Percentiles rank a stretch among this genome's conserved stretches.
Conservation (phyloP, 768 basidiomycete genomes). For the Boletus reticuloceps region DNA sequence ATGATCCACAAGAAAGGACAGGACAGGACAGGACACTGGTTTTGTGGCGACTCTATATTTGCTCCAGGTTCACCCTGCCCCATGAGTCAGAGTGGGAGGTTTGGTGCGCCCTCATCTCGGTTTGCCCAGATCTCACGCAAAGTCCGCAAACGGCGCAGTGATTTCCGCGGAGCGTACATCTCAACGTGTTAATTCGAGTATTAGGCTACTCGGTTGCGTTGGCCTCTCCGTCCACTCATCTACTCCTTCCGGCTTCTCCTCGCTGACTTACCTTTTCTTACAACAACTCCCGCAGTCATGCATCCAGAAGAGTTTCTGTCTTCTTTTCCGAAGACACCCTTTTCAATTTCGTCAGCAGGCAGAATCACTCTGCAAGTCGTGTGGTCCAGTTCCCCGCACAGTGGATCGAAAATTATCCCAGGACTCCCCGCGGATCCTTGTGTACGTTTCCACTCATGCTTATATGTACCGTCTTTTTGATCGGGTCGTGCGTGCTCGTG, state of each 20-base stretch:
- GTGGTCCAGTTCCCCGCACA: conserved; percentile 28
- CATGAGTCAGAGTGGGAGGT: neutral
- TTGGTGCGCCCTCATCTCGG: conserved; percentile 7
- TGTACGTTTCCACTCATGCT: conserved; percentile 9
- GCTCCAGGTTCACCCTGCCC: neutral
- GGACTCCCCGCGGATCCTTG: conserved; percentile 32
- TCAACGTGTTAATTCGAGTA: conserved; percentile 23
- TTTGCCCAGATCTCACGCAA: conserved; percentile 22
- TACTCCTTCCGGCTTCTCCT: conserved; percentile 1
- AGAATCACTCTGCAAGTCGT: conserved; percentile 8
- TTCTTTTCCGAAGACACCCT: conserved; percentile 7
- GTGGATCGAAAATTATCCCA: conserved; percentile 28
- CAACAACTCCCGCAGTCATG: conserved; percentile 6
- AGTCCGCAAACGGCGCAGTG: conserved; percentile 23
- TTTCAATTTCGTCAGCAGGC: conserved; percentile 6
- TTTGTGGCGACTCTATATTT: neutral
- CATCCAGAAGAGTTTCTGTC: conserved; percentile 7
- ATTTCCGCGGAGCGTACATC: conserved; percentile 32
- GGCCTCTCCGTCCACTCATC: conserved; percentile 5
- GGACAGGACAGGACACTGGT: neutral
- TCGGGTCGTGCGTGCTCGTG: conserved; percentile 14
- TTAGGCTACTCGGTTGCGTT: conserved; percentile 23
- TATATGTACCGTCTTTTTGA: conserved; percentile 26
- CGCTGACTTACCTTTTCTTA: conserved; percentile 16
- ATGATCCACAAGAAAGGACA: neutral